Evolutionary conservation across 129 eudicot species (phyloP), one percentile per base, ranked within the genome.

Genomic region (Gnaphalium uliginosum): DNA sequence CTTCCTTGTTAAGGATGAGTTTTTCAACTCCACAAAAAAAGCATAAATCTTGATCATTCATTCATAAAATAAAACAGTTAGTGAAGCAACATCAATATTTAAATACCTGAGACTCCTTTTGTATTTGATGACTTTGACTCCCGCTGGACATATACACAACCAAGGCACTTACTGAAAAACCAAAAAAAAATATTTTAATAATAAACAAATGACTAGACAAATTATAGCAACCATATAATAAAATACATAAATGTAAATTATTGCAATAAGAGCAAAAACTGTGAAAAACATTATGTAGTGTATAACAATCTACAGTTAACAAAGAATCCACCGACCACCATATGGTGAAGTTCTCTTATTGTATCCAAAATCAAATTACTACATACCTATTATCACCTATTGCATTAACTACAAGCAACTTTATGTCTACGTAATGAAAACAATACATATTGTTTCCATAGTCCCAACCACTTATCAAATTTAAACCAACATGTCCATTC

Each of bases 91-190:
- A 51, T 26, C 29, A 43, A 71, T n/a, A 77, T 25, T 41, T 8
- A 26, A 33, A 54, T 84, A 93, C 98, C 98, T 80, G 98, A 93
- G 54, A 93, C 98, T 19, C 98, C 98, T 81, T 85, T 90, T 79
- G 90, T 90, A 69, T 87, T 85, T 3, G 98, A 76, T 66, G 98
- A 90, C 73, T 93, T 93, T 23, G 86, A 89, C 82, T 93, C 98
- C 74, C 98, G 88, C 83, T 90, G 98, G 76, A 93, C 98, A 77
- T 85, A 90, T 59, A 93, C 93, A 82, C 98, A 93, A 48, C 98
- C 98, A 73, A 93, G 98, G 85, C 98, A 93, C 79, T 93, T 90
- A 88, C 98, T 93, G 93, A 59, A 81, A 83, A 73, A 69, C 33
- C 56, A 6, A 37, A 79, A 73, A 64, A 13, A n/a, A 22, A 11